phyloP scores from a whole-genome alignment of 1,284 basidiomycete genomes.

The Moesziomyces globuligerus region DNA sequence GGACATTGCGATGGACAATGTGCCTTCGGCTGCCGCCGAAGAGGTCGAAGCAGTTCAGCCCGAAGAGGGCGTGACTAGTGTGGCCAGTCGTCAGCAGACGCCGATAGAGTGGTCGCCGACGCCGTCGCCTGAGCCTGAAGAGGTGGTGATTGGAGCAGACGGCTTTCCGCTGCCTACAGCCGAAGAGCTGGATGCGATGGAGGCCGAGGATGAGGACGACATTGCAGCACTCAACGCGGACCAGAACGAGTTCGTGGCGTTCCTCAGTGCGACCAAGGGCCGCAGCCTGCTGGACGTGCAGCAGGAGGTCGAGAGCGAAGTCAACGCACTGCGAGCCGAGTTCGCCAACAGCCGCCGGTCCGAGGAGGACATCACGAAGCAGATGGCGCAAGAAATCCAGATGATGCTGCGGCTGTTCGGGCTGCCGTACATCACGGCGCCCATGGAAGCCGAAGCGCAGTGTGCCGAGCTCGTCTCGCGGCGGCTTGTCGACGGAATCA shows the following conservation, averaged over 20 bases:
- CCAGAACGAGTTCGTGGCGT: slow-evolving; percentile 76
- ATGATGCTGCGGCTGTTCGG: slow-evolving; percentile 84
- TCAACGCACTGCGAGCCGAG: slow-evolving; percentile 81
- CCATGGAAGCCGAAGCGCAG: slow-evolving; percentile 98
- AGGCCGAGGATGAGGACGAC: slow-evolving; percentile 75
- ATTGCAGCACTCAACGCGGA: slow-evolving; percentile 72
- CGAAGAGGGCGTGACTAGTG: not conserved
- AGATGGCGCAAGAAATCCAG: slow-evolving; percentile 97
- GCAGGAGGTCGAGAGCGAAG: slow-evolving; percentile 90
- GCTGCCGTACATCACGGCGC: slow-evolving; percentile 96
- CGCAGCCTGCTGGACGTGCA: slow-evolving; percentile 72
- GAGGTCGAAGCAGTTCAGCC: slow-evolving; percentile 5
- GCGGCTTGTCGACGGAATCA: slow-evolving; percentile 92
- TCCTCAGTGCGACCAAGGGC: slow-evolving; percentile 84
- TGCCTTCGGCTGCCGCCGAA: slow-evolving; percentile 34
- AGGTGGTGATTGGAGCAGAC: slow-evolving; percentile 64
- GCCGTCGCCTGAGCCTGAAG: slow-evolving; percentile 63
- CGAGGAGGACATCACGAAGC: slow-evolving; percentile 91
- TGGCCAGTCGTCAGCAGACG: slow-evolving; percentile 21
- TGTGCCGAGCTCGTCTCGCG: slow-evolving; percentile 90
- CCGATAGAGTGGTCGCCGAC: slow-evolving; percentile 56
- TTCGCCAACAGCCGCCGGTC: slow-evolving; percentile 88
- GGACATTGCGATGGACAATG: slow-evolving; percentile 41
- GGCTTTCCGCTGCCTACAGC: slow-evolving; percentile 78
- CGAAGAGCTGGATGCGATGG: slow-evolving; percentile 75